Evolutionary conservation across 2,329 filamentous ascomycete species (phyloP), one percentile per base, ranked within the genome.

Genomic region (Stromatinia cepivora): DNA sequence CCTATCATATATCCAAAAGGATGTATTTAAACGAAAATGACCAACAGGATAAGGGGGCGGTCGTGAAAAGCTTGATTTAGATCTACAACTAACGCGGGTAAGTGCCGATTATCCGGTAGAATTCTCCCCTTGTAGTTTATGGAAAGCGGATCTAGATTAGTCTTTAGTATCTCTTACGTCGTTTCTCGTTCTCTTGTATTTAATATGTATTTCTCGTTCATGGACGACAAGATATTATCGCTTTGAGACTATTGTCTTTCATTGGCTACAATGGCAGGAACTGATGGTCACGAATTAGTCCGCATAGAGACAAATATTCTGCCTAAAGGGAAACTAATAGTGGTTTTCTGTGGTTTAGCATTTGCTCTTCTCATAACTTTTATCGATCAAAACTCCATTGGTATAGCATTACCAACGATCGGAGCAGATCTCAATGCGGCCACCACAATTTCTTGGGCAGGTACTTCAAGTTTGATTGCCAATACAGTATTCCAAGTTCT

Each of bases 401-500:
- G 79, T 46, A 78, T 81, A 66, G 79, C 82, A n/a, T 76, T 87
- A 52, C 85, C 85, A 39, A 83, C 84, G 42, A 82, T 87, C 73
- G 81, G 82, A 67, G 75, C 79, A 65, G 82, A 86, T 67, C 79
- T 78, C 28, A 72, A 77, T 69, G 81, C 81, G 1, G 78, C 79
- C 71, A 80, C 80, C n/a, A 84, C 84, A 3, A 88, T 88, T 59
- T 81, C 83, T 0, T 87, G 85, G 85, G 83, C 83, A 1, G 84
- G 84, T 9, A 86, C 84, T 0, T 82, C 84, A 11, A 81, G 82
- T 4, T 77, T 87, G 57, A 83, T 87, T 58, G 84, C 84, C 42
- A 86, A 85, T 70, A 89, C 88, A 0, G 84, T 86, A 46, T 90
- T 90, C 72, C 87, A 88, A 72, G 86, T 89, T 70, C 81, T 90